These are phyloP conservation scores for Penicillium thymicola DNA, from an alignment of 2,329 filamentous ascomycete genomes.

Conservation along the genomic window DNA sequence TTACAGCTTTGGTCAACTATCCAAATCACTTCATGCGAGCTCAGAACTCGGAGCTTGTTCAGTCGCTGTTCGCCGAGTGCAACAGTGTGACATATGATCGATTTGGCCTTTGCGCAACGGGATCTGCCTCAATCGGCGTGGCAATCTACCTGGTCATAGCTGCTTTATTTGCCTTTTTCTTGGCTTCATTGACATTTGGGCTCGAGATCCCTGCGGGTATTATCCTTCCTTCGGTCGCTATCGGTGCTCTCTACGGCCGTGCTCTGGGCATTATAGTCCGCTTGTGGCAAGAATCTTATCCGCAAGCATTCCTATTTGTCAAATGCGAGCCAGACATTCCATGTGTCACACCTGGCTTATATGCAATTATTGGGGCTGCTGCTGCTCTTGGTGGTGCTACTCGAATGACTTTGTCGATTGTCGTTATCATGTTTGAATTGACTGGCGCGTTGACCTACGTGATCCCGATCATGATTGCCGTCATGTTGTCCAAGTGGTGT, in stretches of 20 bases:
- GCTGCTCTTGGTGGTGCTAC: conserved; percentile 92
- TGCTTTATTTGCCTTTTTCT: conserved; percentile 75
- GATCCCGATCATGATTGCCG: conserved; percentile 96
- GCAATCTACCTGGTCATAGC: conserved; percentile 81
- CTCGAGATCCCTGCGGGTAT: conserved; percentile 93
- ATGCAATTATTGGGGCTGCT: conserved; percentile 92
- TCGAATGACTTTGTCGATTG: conserved; percentile 94
- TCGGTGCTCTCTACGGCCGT: conserved; percentile 85
- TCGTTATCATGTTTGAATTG: conserved; percentile 99
- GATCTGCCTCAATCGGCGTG: conserved; percentile 75
- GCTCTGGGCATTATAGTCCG: conserved; percentile 86
- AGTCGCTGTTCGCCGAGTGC: conserved; percentile 89
- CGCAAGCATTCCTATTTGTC: conserved; percentile 71
- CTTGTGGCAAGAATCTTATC: conserved; percentile 77
- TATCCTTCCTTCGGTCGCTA: conserved; percentile 91
- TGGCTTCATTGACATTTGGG: conserved; percentile 86
- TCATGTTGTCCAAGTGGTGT: conserved; percentile 98
- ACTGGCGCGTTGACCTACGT: conserved; percentile 95
- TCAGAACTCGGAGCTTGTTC: conserved; percentile 86
- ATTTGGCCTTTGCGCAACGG: conserved; percentile 85
- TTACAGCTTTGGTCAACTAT: conserved; percentile 89
- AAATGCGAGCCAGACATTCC: conserved; percentile 80
- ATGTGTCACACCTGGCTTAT: conserved; percentile 91
- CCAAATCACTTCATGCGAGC: conserved; percentile 96
- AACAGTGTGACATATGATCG: conserved; percentile 76